Evolutionary conservation across 805 yeast species (phyloP).

Genomic region (Cyberlindnera americana): DNA sequence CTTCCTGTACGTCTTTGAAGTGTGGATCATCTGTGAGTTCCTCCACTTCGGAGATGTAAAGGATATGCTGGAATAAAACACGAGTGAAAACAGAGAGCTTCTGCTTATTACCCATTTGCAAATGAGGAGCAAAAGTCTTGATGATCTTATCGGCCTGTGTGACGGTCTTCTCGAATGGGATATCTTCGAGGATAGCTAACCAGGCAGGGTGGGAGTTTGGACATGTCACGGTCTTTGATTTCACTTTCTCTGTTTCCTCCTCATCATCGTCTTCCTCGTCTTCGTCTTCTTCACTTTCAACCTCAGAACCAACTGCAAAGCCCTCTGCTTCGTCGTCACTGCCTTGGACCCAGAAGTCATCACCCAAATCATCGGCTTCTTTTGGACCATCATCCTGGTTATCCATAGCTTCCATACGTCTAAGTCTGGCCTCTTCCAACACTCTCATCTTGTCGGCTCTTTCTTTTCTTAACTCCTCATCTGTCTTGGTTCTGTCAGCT

Average conservation of each 20-base stretch:
- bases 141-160: slow-evolving; percentile 52
- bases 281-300: slow-evolving; percentile 7
- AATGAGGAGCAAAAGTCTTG: slow-evolving; percentile 64
- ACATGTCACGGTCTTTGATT: slow-evolving; percentile 32
- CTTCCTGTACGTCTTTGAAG: slow-evolving; percentile 37
- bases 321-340: slow-evolving; percentile 45
- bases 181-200: slow-evolving; percentile 31
- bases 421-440: slow-evolving; percentile 63
- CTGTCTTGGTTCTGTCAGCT: slow-evolving; percentile 76
- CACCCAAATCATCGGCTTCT: slow-evolving; percentile 66
- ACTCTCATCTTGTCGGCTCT: slow-evolving; percentile 55
- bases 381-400: slow-evolving; percentile 36
- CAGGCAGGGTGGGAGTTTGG: slow-evolving; percentile 48
- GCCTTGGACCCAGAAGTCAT: slow-evolving; percentile 63
- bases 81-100: slow-evolving; percentile 60
- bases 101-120: slow-evolving; percentile 79
- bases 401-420: slow-evolving; percentile 72
- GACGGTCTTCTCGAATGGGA: slow-evolving; percentile 41
- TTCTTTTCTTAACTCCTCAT: slow-evolving; percentile 62
- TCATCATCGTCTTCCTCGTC: slow-evolving; percentile 31
- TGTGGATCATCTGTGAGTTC: slow-evolving; percentile 32
- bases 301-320: slow-evolving; percentile 37
- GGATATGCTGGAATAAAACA: slow-evolving; percentile 58
- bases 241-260: slow-evolving; percentile 21
- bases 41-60: slow-evolving; percentile 43